phyloP scores from a whole-genome alignment of 179 eudicot genomes.

The Patellifolia procumbens region DNA sequence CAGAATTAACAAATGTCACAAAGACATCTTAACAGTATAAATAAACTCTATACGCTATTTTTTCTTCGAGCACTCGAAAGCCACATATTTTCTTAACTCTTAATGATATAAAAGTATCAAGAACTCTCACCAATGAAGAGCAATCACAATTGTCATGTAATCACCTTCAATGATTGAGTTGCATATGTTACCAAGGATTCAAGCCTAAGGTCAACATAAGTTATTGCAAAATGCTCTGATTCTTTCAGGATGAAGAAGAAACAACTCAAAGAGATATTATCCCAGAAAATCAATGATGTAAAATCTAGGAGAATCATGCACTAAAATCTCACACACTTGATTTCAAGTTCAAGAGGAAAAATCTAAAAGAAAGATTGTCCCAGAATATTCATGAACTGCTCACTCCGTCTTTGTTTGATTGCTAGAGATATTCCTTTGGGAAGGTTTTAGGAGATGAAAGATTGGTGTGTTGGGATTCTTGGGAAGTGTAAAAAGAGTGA shows the following conservation, averaged over 20 bases:
- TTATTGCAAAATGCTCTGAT: neutral
- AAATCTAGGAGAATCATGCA: neutral
- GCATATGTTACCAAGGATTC: constrained; percentile 2
- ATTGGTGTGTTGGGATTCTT: no score
- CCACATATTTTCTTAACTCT: neutral
- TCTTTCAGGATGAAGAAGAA: neutral
- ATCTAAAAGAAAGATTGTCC: neutral
- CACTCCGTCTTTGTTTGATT: no score
- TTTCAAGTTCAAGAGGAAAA: neutral
- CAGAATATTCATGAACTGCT: neutral
- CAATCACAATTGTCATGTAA: neutral
- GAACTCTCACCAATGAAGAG: constrained; percentile 2
- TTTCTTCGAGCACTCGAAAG: neutral
- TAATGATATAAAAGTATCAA: neutral
- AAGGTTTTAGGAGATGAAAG: no score
- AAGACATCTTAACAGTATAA: neutral
- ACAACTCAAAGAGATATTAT: neutral
- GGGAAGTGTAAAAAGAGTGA: no score
- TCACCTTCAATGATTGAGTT: neutral
- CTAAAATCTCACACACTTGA: neutral
- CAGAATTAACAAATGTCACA: neutral
- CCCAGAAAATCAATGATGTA: neutral
- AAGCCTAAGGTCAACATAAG: neutral
- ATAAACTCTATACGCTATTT: neutral
- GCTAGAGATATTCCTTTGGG: no score